Conservation (phyloP, 306 rosid species). For the Glycine latifolia region DNA sequence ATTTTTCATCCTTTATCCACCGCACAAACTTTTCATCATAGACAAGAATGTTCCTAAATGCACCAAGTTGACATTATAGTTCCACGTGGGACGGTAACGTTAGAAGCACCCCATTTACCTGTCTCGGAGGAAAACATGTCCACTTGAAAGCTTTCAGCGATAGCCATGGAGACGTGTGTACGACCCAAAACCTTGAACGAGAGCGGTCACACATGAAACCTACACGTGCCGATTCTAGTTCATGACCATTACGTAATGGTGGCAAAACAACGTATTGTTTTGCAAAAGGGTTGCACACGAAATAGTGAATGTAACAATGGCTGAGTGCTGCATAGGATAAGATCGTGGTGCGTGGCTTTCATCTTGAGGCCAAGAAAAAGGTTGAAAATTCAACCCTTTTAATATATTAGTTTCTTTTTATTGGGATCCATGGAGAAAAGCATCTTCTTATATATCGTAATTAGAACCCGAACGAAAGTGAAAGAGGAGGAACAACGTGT, state of each 20-base stretch:
- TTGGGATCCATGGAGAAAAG: background rate
- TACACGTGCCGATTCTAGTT: background rate
- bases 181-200: constrained; percentile 3
- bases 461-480: background rate
- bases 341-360: background rate
- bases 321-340: background rate
- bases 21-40: background rate
- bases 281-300: background rate
- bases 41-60: background rate
- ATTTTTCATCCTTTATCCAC: background rate
- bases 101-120: background rate
- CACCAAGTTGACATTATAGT: background rate
- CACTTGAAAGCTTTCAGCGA: background rate
- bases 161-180: background rate
- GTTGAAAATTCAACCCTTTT: background rate
- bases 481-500: background rate
- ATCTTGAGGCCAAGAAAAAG: background rate
- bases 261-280: background rate
- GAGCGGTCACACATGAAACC: background rate
- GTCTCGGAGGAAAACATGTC: background rate
- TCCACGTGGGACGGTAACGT: background rate
- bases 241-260: background rate
- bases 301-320: background rate
- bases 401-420: background rate
- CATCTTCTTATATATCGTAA: background rate